These are phyloP conservation scores for Skeletonema potamos DNA, from an alignment of 108 stramenopile genomes.

Conservation along the genomic window DNA sequence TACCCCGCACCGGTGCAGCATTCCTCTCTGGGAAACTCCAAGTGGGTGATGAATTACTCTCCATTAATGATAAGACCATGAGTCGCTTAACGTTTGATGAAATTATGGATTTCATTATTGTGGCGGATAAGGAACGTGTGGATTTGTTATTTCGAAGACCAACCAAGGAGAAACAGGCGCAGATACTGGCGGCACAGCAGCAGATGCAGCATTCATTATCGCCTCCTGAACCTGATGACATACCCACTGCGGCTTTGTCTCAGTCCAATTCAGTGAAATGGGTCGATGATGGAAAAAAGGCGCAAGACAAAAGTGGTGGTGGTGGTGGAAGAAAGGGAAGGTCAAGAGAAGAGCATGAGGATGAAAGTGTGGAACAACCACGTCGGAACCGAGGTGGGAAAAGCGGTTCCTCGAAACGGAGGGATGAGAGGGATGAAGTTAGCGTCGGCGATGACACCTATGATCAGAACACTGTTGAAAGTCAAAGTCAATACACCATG, in stretches of 20 bases:
- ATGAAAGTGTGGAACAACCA: constrained; percentile 8
- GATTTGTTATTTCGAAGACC: constrained; percentile 83
- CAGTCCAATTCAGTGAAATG: constrained; percentile 66
- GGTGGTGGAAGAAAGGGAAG: background rate
- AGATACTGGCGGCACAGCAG: background rate
- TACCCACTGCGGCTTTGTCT: constrained; percentile 12
- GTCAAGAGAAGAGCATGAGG: background rate
- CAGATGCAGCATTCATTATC: background rate
- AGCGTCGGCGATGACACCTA: constrained; percentile 43
- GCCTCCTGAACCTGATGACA: too few relatives aligned
- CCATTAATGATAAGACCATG: constrained; percentile 87
- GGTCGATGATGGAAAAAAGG: constrained; percentile 52
- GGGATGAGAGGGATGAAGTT: constrained; percentile 19
- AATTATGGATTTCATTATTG: constrained; percentile 91
- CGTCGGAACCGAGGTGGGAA: constrained; percentile 1
- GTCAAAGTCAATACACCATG: constrained; percentile 55
- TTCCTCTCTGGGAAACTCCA: constrained; percentile 74
- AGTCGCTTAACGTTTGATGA: constrained; percentile 83
- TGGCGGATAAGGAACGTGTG: constrained; percentile 82
- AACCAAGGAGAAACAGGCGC: constrained; percentile 47
- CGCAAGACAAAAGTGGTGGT: background rate
- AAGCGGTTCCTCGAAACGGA: constrained; percentile 1
- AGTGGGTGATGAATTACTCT: constrained; percentile 82
- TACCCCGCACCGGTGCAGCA: constrained; percentile 85
- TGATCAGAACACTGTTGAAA: constrained; percentile 62